A percentile compares a stretch with the other conserved stretches of the same genome.
These are phyloP conservation scores for Russula olivacea DNA, from an alignment of 768 basidiomycete genomes.

Conservation along the genomic window DNA sequence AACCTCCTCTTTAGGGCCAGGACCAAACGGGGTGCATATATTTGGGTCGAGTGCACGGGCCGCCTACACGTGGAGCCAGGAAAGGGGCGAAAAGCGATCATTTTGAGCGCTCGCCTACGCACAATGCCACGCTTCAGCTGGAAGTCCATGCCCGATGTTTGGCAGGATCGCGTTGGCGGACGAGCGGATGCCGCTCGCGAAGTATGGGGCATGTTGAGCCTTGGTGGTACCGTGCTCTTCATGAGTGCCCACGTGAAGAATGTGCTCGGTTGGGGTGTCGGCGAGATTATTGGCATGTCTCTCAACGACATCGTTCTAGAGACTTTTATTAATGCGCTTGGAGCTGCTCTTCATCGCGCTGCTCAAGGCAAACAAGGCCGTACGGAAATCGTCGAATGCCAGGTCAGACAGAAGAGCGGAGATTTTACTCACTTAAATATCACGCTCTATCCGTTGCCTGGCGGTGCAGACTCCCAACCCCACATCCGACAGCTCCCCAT, in stretches of 20 bases:
- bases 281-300: slow-evolving; percentile 48
- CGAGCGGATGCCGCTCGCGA: slow-evolving; percentile 32
- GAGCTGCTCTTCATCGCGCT: slow-evolving; percentile 25
- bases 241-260: slow-evolving; percentile 48
- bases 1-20: slow-evolving; percentile 82
- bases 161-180: slow-evolving; percentile 14
- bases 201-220: slow-evolving; percentile 53
- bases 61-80: slow-evolving; percentile 87
- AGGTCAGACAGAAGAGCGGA: slow-evolving; percentile 15
- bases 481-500: slow-evolving; percentile 15
- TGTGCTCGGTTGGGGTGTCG: slow-evolving; percentile 57
- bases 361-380: slow-evolving; percentile 11
- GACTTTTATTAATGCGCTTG: not conserved
- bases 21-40: slow-evolving; percentile 56
- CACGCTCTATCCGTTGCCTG: slow-evolving; percentile 22
- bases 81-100: slow-evolving; percentile 90
- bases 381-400: slow-evolving; percentile 18
- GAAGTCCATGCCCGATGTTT: slow-evolving; percentile 45
- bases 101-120: slow-evolving; percentile 75
- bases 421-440: slow-evolving; percentile 10
- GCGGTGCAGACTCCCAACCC: slow-evolving; percentile 16
- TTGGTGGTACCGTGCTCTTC: slow-evolving; percentile 44
- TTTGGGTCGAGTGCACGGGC: slow-evolving; percentile 92
- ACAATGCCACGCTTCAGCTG: slow-evolving; percentile 60
- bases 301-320: slow-evolving; percentile 37